Evolutionary conservation across 306 rosid species (phyloP).

Genomic region (Begonia peltatifolia): DNA sequence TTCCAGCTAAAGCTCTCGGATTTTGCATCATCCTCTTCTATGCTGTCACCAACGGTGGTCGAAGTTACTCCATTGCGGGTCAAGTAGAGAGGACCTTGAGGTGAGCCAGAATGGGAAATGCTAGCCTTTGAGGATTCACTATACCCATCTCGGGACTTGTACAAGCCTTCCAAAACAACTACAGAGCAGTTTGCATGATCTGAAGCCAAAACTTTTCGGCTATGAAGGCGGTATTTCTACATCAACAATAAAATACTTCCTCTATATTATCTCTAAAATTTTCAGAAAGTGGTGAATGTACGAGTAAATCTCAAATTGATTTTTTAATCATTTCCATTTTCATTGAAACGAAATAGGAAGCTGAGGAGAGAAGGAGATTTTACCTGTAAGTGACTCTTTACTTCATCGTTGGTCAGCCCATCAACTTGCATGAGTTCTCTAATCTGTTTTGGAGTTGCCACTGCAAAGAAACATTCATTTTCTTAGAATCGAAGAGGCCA

Average conservation of each 20-base stretch:
- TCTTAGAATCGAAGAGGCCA: too few species aligned
- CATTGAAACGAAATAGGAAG: background rate
- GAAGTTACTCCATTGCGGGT: constrained; percentile 37
- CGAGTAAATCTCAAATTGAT: constrained; percentile 15
- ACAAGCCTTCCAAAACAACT: constrained; percentile 62
- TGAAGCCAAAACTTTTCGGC: constrained; percentile 44
- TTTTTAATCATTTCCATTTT: background rate
- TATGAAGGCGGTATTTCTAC: constrained; percentile 94
- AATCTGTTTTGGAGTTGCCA: constrained; percentile 96
- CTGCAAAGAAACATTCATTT: constrained; percentile 21
- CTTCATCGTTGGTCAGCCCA: constrained; percentile 98
- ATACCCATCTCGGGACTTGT: constrained; percentile 62
- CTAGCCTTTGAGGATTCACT: constrained; percentile 64
- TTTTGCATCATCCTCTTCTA: constrained; percentile 65
- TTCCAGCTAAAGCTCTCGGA: constrained; percentile 78
- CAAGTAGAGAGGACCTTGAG: constrained; percentile 87
- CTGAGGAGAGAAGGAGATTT: constrained; percentile 9
- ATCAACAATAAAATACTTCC: constrained; percentile 8
- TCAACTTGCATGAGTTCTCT: constrained; percentile 98
- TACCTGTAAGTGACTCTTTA: constrained; percentile 96
- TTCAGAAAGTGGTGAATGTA: constrained; percentile 16
- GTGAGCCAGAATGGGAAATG: constrained; percentile 76
- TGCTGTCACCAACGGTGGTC: constrained; percentile 40
- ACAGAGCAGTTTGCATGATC: constrained; percentile 27
- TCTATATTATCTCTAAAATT: background rate